Evolutionary conservation across 2,329 filamentous ascomycete genomes (phyloP).

Genomic region (Nothopassalora personata): DNA sequence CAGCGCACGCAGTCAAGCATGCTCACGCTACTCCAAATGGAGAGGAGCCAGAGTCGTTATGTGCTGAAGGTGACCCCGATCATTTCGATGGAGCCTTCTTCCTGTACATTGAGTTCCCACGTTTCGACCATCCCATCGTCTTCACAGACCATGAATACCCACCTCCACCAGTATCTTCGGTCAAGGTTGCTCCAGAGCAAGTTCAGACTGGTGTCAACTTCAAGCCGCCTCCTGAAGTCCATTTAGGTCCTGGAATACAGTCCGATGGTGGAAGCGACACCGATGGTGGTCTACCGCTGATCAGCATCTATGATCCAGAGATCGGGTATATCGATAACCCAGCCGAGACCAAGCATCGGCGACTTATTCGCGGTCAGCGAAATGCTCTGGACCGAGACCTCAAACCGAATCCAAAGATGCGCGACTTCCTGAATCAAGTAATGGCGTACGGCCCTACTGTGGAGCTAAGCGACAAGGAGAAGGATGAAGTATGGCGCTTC

Average conservation of each 20-base stretch:
- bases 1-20: slow-evolving; percentile 3
- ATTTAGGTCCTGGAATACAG: slow-evolving; percentile 84
- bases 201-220: slow-evolving; percentile 64
- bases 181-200: slow-evolving; percentile 46
- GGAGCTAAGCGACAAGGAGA: slow-evolving; percentile 79
- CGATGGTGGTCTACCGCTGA: slow-evolving; percentile 57
- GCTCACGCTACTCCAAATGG: slow-evolving; percentile 8
- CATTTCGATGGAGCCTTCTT: slow-evolving; percentile 64
- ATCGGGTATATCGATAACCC: slow-evolving; percentile 85
- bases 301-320: slow-evolving; percentile 90
- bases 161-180: slow-evolving; percentile 71
- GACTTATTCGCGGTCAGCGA: slow-evolving; percentile 83
- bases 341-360: slow-evolving; percentile 88
- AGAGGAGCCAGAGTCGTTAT: slow-evolving; percentile 7
- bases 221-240: slow-evolving; percentile 80
- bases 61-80: slow-evolving; percentile 36
- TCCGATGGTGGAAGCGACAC: slow-evolving; percentile 51
- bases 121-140: slow-evolving; percentile 92
- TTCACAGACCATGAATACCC: slow-evolving; percentile 93
- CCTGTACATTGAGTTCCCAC: slow-evolving; percentile 83
- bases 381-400: slow-evolving; percentile 91
- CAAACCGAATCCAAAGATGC: slow-evolving; percentile 91
- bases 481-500: slow-evolving; percentile 96
- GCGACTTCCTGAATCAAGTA: slow-evolving; percentile 86
- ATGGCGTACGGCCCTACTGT: slow-evolving; percentile 92